Conservation (phyloP, 2,329 filamentous ascomycete species). For the Sordariomycetes sp. region DNA sequence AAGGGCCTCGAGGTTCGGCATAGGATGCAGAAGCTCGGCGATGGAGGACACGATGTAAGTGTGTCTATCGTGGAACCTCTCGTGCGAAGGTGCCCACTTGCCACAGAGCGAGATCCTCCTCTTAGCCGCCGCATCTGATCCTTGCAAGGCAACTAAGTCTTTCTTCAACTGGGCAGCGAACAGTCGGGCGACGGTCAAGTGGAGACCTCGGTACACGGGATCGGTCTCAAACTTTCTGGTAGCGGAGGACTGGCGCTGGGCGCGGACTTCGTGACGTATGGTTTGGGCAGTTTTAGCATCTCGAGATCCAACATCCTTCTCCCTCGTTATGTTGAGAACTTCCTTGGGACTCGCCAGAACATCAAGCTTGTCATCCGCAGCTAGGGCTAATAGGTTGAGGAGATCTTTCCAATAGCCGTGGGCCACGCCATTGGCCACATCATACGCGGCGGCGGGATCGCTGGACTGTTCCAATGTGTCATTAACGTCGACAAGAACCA, state of each 20-base stretch:
- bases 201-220: constrained; percentile 33
- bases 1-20: constrained; percentile 14
- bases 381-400: constrained; percentile 40
- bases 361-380: constrained; percentile 30
- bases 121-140: constrained; percentile 22
- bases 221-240: constrained; percentile 26
- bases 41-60: constrained; percentile 44
- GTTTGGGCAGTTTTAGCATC: constrained; percentile 7
- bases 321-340: constrained; percentile 24
- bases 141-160: constrained; percentile 28
- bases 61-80: constrained; percentile 42
- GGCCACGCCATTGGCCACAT: constrained; percentile 26
- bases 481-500: constrained; percentile 16
- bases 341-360: constrained; percentile 22
- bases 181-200: constrained; percentile 37
- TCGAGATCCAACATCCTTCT: background rate
- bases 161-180: constrained; percentile 39
- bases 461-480: constrained; percentile 10
- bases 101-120: constrained; percentile 38
- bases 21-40: constrained; percentile 37
- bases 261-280: constrained; percentile 15
- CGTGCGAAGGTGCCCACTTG: constrained; percentile 46
- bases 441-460: constrained; percentile 16
- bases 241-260: constrained; percentile 24
- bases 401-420: constrained; percentile 53